Evolutionary conservation across 441 rosid genomes (phyloP), one percentile per base, ranked within the genome.

Genomic region (Jatropha podagrica): DNA sequence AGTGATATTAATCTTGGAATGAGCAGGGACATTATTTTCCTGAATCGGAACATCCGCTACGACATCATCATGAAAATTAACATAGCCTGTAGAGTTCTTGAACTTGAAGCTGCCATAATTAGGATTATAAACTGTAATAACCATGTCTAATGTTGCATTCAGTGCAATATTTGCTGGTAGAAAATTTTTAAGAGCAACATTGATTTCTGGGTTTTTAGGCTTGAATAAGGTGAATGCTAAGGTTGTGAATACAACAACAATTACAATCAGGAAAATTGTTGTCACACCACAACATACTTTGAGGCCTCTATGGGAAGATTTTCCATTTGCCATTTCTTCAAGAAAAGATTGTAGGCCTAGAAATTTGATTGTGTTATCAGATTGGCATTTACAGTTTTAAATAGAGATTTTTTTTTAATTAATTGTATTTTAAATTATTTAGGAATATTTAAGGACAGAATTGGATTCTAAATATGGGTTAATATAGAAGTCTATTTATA

Each of bases 101-200:
- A 83, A 81, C 54, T 64, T 62, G 76, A 82, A 86, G 63, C 81
- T 64, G 0, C 90, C 90, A 37, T 82, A 78, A 65, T 86, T 86
- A 8, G 55, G 85, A 67, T 88, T 86, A 2, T 78, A 66, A 17
- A 86, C 14, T 0, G 79, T 79, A 62, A 86, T 12, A 4, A 59
- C 56, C 58, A 81, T 2, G 44, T 54, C 48, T n/a, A 81, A 0
- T 23, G 85, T 75, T 38, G 26, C 77, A 48, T 83, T 42, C 2
- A 32, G 32, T 42, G 46, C 46, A 8, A 8, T 4, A 42, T 42
- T 5, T 42, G 9, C 46, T 5, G 46, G 46, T 42, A 42, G 9
- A 42, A 42, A 42, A 8, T 42, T 42, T 4, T 42, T 42, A 42
- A 42, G 46, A 42, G 6, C 7, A 42, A 42, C 46, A 8, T 1